These are phyloP conservation scores for Dittrichia graveolens DNA, from an alignment of 129 eudicot species.

Conservation along the genomic window DNA sequence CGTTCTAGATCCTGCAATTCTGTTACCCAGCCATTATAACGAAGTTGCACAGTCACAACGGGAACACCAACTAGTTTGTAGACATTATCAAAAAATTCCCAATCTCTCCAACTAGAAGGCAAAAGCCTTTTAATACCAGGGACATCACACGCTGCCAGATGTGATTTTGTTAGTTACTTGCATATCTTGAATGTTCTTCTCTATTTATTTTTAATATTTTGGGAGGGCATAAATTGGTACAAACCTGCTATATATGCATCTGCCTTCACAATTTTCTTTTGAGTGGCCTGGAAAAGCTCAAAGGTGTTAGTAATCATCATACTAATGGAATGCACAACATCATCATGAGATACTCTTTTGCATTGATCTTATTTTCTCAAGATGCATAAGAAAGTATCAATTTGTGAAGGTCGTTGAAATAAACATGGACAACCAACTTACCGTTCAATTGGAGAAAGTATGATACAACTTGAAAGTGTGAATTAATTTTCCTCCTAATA, in stretches of 20 bases:
- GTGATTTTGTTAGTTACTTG: conserved; percentile 6
- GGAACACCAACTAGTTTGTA: conserved; percentile 96
- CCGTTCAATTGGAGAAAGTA: not conserved
- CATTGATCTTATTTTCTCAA: not conserved
- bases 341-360: not conserved
- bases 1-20: conserved; percentile 93
- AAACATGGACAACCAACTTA: conserved; percentile 5
- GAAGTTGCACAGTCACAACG: conserved; percentile 96
- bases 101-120: conserved; percentile 83
- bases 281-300: conserved; percentile 73
- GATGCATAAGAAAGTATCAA: conserved; percentile 2
- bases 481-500: not conserved
- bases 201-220: not conserved
- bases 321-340: not conserved
- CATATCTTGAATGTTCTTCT: not conserved
- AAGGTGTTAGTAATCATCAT: conserved; percentile 13
- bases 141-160: conserved; percentile 89
- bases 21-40: conserved; percentile 97
- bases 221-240: conserved; percentile 10
- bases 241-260: conserved; percentile 98
- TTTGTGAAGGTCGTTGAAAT: not conserved
- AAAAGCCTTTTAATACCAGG: conserved; percentile 94
- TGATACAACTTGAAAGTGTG: not conserved
- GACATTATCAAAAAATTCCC: conserved; percentile 81
- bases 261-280: conserved; percentile 88